Conservation (phyloP, 306 rosid species). For the Canavalia gladiata region DNA sequence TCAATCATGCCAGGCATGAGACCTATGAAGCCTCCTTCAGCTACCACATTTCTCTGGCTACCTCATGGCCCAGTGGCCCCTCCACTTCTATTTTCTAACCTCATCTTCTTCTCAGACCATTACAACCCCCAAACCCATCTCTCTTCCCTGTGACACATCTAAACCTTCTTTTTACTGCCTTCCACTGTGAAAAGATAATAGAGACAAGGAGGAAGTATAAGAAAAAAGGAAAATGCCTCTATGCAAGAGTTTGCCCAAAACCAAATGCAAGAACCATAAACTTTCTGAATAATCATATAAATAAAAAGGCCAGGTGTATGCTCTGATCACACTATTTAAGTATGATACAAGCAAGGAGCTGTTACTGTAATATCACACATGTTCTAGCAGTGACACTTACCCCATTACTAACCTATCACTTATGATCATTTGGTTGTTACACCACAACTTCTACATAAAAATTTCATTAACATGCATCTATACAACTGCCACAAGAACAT, state of each 20-base stretch:
- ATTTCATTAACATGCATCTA: constrained; percentile 31
- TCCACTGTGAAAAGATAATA: not conserved
- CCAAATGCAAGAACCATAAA: constrained; percentile 6
- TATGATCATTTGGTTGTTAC: constrained; percentile 13
- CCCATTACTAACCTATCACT: constrained; percentile 34
- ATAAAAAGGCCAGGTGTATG: constrained; percentile 2
- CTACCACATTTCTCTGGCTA: not conserved
- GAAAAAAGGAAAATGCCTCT: constrained; percentile 11
- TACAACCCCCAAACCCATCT: not conserved
- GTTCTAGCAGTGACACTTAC: constrained; percentile 16
- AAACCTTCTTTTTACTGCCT: not conserved
- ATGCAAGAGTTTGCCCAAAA: not conserved
- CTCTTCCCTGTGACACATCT: not conserved
- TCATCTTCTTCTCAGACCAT: not conserved
- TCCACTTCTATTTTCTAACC: not conserved
- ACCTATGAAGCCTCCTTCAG: not conserved
- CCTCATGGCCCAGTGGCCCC: not conserved
- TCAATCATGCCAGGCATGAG: not conserved
- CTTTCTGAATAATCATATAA: not conserved
- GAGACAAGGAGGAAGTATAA: constrained; percentile 4
- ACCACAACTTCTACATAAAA: not conserved
- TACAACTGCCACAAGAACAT: constrained; percentile 37
- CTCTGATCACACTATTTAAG: constrained; percentile 32
- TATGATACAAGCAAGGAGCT: constrained; percentile 8
- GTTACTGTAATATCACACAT: not conserved